These are phyloP conservation scores for Plasmopara muralis DNA, from an alignment of 352 stramenopile species.

Conservation along the genomic window DNA sequence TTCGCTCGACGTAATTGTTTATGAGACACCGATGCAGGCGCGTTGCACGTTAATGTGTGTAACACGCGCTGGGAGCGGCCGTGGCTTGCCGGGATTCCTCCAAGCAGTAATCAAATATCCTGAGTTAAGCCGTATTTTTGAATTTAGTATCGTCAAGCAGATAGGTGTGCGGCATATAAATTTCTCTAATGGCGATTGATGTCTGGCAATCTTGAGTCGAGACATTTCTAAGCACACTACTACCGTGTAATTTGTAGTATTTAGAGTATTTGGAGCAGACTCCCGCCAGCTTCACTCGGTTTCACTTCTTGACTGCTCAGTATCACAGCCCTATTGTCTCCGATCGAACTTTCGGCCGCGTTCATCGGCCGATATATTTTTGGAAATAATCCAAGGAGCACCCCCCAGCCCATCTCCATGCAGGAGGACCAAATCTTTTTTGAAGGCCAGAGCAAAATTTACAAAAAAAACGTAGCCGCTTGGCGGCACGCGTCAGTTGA, in stretches of 20 bases:
- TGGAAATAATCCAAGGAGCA: slow-evolving; percentile 13
- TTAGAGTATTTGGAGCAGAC: no score
- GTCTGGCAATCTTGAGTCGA: slow-evolving; percentile 1
- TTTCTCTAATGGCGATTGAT: not conserved
- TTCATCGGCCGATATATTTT: slow-evolving; percentile 15
- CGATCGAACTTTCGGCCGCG: slow-evolving; percentile 22
- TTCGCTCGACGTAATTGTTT: slow-evolving; percentile 11
- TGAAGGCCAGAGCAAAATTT: slow-evolving; percentile 13
- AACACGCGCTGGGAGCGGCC: slow-evolving; percentile 6
- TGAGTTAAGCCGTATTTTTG: no score
- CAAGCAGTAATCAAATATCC: not conserved
- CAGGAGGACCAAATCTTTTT: slow-evolving; percentile 17
- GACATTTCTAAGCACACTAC: slow-evolving; percentile 2
- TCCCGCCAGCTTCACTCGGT: no score
- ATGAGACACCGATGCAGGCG: slow-evolving; percentile 23
- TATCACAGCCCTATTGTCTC: slow-evolving; percentile 3
- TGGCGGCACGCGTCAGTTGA: not conserved
- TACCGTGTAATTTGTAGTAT: not conserved
- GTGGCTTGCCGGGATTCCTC: not conserved
- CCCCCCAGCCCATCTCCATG: slow-evolving; percentile 4
- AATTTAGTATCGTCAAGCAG: no score
- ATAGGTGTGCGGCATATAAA: no score
- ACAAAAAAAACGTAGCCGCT: not conserved
- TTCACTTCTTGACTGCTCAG: no score
- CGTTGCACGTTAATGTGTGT: slow-evolving; percentile 9